Conservation (phyloP, 495 filamentous ascomycete genomes). For the Xylaria bambusicola region DNA sequence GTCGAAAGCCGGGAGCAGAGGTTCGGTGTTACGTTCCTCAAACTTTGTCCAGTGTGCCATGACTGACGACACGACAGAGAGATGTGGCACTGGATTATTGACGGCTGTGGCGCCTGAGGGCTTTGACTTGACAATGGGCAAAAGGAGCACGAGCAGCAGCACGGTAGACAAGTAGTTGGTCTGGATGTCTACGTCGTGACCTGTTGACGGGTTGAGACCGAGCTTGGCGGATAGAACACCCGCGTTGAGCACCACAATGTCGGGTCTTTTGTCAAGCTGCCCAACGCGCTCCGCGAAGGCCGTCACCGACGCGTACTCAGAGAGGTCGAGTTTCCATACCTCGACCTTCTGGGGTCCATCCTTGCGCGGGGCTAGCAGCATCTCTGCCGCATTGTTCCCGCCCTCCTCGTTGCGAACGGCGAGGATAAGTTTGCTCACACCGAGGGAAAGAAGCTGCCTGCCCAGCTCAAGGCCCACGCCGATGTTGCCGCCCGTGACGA, state of each 20-base stretch:
- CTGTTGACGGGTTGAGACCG: slow-evolving; percentile 34
- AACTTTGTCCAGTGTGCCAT: no score
- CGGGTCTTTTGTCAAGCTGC: slow-evolving; percentile 38
- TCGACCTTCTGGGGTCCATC: slow-evolving; percentile 32
- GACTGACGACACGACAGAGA: no score
- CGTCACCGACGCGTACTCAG: slow-evolving; percentile 41
- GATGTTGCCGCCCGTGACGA: slow-evolving; percentile 53
- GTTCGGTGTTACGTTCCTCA: no score
- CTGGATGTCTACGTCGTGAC: slow-evolving; percentile 47
- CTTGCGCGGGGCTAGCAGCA: slow-evolving; percentile 17
- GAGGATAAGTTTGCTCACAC: slow-evolving; percentile 47
- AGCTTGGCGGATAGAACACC: slow-evolving; percentile 36
- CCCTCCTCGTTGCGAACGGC: slow-evolving; percentile 49
- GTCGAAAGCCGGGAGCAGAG: no score
- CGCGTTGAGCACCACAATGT: slow-evolving; percentile 55
- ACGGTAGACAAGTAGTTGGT: slow-evolving; percentile 46
- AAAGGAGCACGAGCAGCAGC: slow-evolving; percentile 44
- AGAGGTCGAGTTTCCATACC: slow-evolving; percentile 58
- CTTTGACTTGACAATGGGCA: slow-evolving; percentile 35
- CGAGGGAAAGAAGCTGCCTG: slow-evolving; percentile 46
- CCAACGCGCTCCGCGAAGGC: slow-evolving; percentile 42
- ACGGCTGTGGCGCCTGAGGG: no score
- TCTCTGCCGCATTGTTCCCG: no score
- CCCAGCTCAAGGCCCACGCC: slow-evolving; percentile 52
- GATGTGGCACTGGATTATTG: no score